Evolutionary conservation across 2,329 filamentous ascomycete genomes (phyloP), one percentile per base, ranked within the genome.

Genomic region (Cytospora mali): DNA sequence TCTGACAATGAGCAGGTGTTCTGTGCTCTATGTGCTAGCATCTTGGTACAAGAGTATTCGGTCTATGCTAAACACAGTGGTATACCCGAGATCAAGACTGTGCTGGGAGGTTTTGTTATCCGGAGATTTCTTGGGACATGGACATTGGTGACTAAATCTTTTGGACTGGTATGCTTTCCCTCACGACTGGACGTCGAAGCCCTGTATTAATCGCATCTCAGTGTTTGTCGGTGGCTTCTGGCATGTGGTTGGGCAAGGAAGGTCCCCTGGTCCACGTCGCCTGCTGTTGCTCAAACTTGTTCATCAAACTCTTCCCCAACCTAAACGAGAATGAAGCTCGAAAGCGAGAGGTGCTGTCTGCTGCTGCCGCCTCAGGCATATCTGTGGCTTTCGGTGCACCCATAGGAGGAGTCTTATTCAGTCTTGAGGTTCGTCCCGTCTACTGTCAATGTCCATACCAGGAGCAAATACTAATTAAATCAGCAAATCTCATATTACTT

Each of bases 1-100:
- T n/a, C 67, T 74, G 66, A 71, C 69, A 49, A 3, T 27, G 9
- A 4, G 5, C 55, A 93, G 90, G 81, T 94, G 11, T 70, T 90
- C 9, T 94, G 96, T 72, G 93, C 94, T 28, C 81, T 87, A 42
- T 86, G 84, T 62, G 92, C 95, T 11, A 91, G 90, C 58, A 73
- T 93, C 58, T 79, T 98, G 59, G 93, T 98, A 16, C 87, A 89
- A 69, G 86, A 89, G 69, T 98, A 93, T 75, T 92, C 92, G 27
- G 81, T 90, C 6, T 92, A 97, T 76, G 94, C 94, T 54, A 94
- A 91, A 73, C 94, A 98, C 72, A 97, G 92, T 73, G 94, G 94
- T 76, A 97, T 99, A 69, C 93, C 94, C 6, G 94, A 99, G 79
- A 96, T 99, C 77, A 99, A 99, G 81, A 97, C 93, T 3, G 86